phyloP scores from a whole-genome alignment of 2,329 filamentous ascomycete species.

The Trichophyton simii region DNA sequence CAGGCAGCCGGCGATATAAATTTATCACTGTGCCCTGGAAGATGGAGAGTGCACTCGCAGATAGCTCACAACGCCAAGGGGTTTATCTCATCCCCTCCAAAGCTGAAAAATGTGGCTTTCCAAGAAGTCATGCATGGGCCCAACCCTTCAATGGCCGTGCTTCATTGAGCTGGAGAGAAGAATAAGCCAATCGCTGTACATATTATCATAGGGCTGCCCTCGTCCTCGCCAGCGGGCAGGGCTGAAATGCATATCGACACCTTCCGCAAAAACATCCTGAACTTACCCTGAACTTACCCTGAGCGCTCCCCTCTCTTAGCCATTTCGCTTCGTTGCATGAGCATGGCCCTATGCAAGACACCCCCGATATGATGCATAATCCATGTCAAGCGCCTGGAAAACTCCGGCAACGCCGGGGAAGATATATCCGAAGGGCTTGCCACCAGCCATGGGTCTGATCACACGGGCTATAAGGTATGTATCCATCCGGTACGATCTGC shows the following conservation, averaged over 20 bases:
- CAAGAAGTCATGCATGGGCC: neutral
- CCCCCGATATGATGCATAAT: neutral
- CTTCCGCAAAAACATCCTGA: neutral
- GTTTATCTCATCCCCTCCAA: neutral
- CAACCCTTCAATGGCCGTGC: neutral
- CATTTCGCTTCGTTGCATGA: neutral
- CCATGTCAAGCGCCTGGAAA: neutral
- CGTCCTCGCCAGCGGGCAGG: neutral
- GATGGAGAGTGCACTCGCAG: neutral
- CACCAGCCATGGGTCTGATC: neutral
- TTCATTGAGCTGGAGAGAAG: neutral
- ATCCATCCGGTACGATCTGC: too few species aligned
- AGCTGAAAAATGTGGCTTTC: neutral
- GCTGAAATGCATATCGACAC: neutral
- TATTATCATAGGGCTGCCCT: neutral
- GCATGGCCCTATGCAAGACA: neutral
- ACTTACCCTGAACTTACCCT: neutral
- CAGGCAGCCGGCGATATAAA: too few species aligned
- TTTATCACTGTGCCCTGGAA: too few species aligned
- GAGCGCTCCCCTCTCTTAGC: neutral
- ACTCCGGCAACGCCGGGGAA: neutral
- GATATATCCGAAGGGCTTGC: neutral
- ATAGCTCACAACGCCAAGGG: neutral
- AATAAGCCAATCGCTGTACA: neutral
- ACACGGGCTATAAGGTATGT: neutral